These are phyloP conservation scores for Phytophthora sansomeana DNA, from an alignment of 352 stramenopile genomes.

Conservation along the genomic window DNA sequence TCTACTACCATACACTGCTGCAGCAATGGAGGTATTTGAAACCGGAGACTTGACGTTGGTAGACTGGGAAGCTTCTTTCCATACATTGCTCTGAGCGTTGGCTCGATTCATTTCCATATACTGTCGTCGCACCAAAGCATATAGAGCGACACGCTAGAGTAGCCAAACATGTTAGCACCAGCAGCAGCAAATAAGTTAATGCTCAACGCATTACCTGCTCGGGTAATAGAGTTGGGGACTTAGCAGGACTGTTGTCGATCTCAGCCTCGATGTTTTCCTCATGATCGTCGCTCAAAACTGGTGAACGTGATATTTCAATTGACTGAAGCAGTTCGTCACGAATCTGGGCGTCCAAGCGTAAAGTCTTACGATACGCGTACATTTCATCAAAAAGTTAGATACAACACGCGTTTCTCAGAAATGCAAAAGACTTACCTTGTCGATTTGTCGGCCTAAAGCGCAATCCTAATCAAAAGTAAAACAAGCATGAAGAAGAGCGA, in stretches of 20 bases:
- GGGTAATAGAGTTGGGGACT: constrained; percentile 23
- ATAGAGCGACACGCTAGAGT: constrained; percentile 54
- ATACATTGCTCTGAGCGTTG: constrained; percentile 21
- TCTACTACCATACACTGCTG: constrained; percentile 19
- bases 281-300: not conserved
- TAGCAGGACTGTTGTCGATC: constrained; percentile 7
- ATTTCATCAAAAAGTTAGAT: not conserved
- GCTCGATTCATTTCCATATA: constrained; percentile 71
- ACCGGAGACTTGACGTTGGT: constrained; percentile 13
- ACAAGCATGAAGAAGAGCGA: not conserved
- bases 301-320: constrained; percentile 11
- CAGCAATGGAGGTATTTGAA: constrained; percentile 20
- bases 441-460: constrained; percentile 42
- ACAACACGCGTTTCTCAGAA: not conserved
- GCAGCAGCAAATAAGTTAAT: not conserved
- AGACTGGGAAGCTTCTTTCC: not conserved
- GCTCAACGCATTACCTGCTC: constrained; percentile 19
- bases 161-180: constrained; percentile 2
- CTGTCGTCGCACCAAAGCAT: constrained; percentile 55
- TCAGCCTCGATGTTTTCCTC: not conserved
- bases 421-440: constrained; percentile 36
- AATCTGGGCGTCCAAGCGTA: constrained; percentile 48
- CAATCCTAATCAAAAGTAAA: constrained; percentile 24
- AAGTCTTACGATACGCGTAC: constrained; percentile 14
- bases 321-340: constrained; percentile 51